Percentiles rank a stretch among this genome's conserved stretches.
Conservation (phyloP, 805 yeast genomes). For the Scheffersomyces stipitis region DNA sequence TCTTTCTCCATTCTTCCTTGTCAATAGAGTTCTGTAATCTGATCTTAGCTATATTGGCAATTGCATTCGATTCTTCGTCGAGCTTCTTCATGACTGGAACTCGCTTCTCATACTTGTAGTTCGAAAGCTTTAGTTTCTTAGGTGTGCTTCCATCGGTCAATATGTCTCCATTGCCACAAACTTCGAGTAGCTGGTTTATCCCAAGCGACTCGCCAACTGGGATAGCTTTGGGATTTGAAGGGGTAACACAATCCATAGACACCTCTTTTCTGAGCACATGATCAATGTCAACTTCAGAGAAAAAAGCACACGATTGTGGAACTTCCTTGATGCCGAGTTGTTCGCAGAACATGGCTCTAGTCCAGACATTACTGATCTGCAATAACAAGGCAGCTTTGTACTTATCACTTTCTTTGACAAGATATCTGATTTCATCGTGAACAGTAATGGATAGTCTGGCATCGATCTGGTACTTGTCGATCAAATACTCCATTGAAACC, state of each 20-base stretch:
- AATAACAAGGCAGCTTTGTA: slow-evolving; percentile 78
- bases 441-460: slow-evolving; percentile 85
- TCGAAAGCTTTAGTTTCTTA: slow-evolving; percentile 6
- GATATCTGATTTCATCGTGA: slow-evolving; percentile 89
- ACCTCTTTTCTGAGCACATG: slow-evolving; percentile 88
- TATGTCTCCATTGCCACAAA: slow-evolving; percentile 17
- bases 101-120: slow-evolving; percentile 11
- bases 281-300: slow-evolving; percentile 91
- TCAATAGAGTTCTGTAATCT: slow-evolving; percentile 27
- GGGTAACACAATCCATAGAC: slow-evolving; percentile 86
- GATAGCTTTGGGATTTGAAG: slow-evolving; percentile 66
- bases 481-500: slow-evolving; percentile 83
- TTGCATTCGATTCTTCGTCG: slow-evolving; percentile 14
- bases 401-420: slow-evolving; percentile 71
- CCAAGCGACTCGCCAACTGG: slow-evolving; percentile 78
- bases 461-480: slow-evolving; percentile 59
- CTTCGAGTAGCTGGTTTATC: slow-evolving; percentile 52
- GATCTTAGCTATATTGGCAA: slow-evolving; percentile 19
- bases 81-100: slow-evolving; percentile 13
- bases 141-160: slow-evolving; percentile 8
- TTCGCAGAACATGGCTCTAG: slow-evolving; percentile 91
- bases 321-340: slow-evolving; percentile 85
- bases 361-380: slow-evolving; percentile 92
- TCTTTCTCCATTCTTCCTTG: slow-evolving; percentile 25
- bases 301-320: slow-evolving; percentile 95